A percentile compares a stretch with the other conserved stretches of the same genome.
Conservation (phyloP, 805 yeast species). For the Nakazawaea ambrosiae region DNA sequence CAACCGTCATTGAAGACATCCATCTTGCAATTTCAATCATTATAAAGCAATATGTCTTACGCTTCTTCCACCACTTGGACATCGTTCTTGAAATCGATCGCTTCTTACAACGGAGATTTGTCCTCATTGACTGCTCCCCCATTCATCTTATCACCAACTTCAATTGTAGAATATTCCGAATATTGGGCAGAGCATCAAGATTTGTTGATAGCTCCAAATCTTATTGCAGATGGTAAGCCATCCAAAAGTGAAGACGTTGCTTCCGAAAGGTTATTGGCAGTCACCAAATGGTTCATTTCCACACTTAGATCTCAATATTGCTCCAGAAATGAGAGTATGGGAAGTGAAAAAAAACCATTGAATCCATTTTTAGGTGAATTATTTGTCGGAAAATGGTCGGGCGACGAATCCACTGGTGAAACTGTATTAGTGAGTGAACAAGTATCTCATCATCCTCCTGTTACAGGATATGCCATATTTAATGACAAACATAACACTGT, state of each 20-base stretch:
- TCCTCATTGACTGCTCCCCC: constrained; percentile 97
- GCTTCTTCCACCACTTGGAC: constrained; percentile 65
- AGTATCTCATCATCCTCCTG: constrained; percentile 96
- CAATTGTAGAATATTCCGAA: constrained; percentile 85
- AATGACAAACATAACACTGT: constrained; percentile 64
- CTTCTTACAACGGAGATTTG: constrained; percentile 89
- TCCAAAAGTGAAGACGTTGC: constrained; percentile 42
- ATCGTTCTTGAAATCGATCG: constrained; percentile 81
- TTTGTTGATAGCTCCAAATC: constrained; percentile 66
- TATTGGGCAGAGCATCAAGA: constrained; percentile 96
- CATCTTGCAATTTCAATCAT: too few relatives aligned
- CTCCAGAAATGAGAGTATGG: constrained; percentile 84
- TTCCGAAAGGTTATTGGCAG: constrained; percentile 68
- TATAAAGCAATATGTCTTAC: too few relatives aligned
- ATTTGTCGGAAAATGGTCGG: constrained; percentile 85
- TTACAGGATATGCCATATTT: constrained; percentile 82
- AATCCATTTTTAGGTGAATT: constrained; percentile 95
- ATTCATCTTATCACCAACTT: constrained; percentile 84
- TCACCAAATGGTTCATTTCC: constrained; percentile 84
- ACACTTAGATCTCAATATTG: constrained; percentile 92
- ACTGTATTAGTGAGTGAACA: constrained; percentile 81
- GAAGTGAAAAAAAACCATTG: constrained; percentile 95
- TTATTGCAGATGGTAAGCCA: constrained; percentile 30
- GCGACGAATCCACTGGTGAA: constrained; percentile 58
- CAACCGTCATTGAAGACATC: too few relatives aligned